Conservation (phyloP, 1,139 yeast species). For the Yamadazyma mexicana region DNA sequence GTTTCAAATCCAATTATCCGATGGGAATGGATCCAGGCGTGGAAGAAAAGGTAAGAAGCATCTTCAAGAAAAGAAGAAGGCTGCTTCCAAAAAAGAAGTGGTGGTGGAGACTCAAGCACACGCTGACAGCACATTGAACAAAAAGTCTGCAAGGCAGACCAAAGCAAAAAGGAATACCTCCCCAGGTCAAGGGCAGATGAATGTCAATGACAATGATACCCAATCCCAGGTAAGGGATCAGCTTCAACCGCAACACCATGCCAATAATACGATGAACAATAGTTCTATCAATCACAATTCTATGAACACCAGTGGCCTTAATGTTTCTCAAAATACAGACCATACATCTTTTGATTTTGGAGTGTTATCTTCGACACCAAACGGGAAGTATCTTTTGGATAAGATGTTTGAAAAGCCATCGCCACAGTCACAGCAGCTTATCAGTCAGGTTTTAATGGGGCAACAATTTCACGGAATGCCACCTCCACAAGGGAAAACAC, state of each 20-base stretch:
- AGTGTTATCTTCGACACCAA: conserved; percentile 43
- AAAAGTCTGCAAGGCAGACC: neutral
- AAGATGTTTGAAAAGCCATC: conserved; percentile 43
- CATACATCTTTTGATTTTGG: conserved; percentile 24
- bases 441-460: conserved; percentile 22
- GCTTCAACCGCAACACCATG: neutral
- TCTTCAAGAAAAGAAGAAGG: conserved; percentile 6
- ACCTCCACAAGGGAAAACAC: conserved; percentile 14
- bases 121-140: neutral
- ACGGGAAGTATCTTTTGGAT: conserved; percentile 41
- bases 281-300: conserved; percentile 27
- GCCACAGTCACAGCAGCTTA: conserved; percentile 28
- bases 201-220: too few species aligned
- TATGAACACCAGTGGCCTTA: conserved; percentile 25
- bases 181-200: neutral
- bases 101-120: conserved; percentile 12
- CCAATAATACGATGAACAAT: conserved; percentile 12
- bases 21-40: conserved; percentile 44
- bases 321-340: conserved; percentile 22
- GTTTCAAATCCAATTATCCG: conserved; percentile 55
- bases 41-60: conserved; percentile 23
- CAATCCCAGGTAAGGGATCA: neutral
- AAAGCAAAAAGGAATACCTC: conserved; percentile 4
- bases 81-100: conserved; percentile 10
- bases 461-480: conserved; percentile 29